Base-by-base conservation (phyloP, 2,329 filamentous ascomycete species). In the Aureobasidium melanogenum region DNA sequence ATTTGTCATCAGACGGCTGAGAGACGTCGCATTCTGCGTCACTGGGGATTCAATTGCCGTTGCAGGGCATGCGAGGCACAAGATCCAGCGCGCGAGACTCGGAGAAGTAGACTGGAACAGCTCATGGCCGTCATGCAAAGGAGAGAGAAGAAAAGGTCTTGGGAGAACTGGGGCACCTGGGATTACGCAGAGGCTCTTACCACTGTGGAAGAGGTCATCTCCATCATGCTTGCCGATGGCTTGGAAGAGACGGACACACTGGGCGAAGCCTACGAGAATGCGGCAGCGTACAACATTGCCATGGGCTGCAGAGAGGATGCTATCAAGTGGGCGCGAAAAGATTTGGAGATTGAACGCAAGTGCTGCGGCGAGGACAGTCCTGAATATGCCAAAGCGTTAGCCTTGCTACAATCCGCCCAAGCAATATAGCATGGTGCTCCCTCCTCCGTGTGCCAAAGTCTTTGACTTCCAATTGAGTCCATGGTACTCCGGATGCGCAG, bases 11-110 rank as follows among this genome's bases (percentile, higher is more conserved):
- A 52, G 14, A 62, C 48, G 62, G 63, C 47, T 19, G 51, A 48
- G 32, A 58, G 57, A 32, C 48, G 63, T n/a, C 59, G 63, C 12
- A 30, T 61, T 1, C 60, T 67, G 14, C 63, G 66, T n/a, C 62
- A 65, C 46, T 71, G 70, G 61, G 67, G 65, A 26, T 72, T 72
- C 64, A 66, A 56, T 22, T 72, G 71, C 62, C 44, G 61, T 1
- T 72, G 71, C 41, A 26, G 32, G 7, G 65, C 66, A 7, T 72
- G 71, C 64, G 34, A 48, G 9, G 65, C 68, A 26, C 22, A 54
- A 2, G 65, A 66, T 15, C 62, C 58, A 4, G 14, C 14, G 17
- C 38, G 28, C 22, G 62, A 64, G 12, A 5, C 10, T 17, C 61
- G 64, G 6, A 60, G 66, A 32, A 39, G 38, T 44, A 54, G 46